Evolutionary conservation across 169 alveolate genomes (phyloP).

Genomic region (Plasmodium chabaudi): DNA sequence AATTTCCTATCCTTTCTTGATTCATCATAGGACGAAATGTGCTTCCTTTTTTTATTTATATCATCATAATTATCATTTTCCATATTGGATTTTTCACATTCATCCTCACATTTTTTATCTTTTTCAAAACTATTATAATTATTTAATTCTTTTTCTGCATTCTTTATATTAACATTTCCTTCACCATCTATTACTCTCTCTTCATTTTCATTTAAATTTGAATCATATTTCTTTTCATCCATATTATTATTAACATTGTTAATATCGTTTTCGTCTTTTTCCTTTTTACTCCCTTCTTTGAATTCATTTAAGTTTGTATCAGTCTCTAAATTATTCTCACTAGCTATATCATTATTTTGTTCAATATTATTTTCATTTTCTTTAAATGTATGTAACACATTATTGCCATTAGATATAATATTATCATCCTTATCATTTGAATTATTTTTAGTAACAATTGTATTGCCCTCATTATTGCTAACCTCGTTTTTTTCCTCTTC

Average conservation of each 20-base stretch:
- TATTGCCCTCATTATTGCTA: too few relatives aligned
- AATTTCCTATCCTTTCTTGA: slow-evolving; percentile 51
- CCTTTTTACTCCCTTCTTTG: neutral
- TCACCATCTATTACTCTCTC: neutral
- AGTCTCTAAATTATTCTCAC: neutral
- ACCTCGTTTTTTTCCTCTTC: too few relatives aligned
- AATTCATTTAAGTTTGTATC: neutral
- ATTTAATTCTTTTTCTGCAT: neutral
- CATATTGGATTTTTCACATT: neutral
- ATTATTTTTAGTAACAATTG: too few relatives aligned
- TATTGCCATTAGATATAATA: too few relatives aligned
- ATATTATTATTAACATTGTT: neutral
- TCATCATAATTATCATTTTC: neutral
- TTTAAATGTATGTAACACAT: too few relatives aligned
- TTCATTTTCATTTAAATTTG: neutral
- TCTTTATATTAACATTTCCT: neutral
- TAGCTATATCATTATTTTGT: too few relatives aligned
- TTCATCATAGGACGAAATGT: slow-evolving; percentile 24
- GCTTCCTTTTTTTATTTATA: slow-evolving; percentile 46
- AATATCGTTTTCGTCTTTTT: neutral
- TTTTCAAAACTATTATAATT: neutral
- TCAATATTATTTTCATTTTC: too few relatives aligned
- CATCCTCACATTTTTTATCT: neutral
- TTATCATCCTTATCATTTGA: too few relatives aligned
- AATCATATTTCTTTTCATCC: neutral